Evolutionary conservation across 768 basidiomycete species (phyloP).

Genomic region (Pholiota microspora): DNA sequence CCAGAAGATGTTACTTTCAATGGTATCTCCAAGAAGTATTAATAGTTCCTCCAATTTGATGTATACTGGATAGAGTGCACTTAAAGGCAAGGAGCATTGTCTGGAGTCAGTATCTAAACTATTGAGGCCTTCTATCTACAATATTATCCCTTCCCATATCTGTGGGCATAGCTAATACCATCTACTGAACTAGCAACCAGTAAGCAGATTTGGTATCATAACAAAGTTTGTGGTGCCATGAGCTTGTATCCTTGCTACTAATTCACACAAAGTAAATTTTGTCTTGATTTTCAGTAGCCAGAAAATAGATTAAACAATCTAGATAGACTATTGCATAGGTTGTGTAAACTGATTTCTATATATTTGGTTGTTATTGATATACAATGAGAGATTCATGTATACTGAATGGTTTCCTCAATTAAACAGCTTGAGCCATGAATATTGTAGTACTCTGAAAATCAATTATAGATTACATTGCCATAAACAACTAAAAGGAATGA

Average conservation of each 20-base stretch:
- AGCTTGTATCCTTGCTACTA: no score
- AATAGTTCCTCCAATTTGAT: neutral
- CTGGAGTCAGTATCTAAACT: neutral
- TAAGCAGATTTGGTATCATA: constrained; percentile 8
- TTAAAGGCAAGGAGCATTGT: neutral
- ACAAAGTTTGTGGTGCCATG: constrained; percentile 2
- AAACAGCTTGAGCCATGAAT: constrained; percentile 12
- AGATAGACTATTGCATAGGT: neutral
- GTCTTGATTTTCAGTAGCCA: neutral
- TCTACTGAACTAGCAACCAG: constrained; percentile 8
- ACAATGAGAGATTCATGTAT: neutral
- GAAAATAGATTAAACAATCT: neutral
- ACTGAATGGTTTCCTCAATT: neutral
- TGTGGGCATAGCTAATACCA: neutral
- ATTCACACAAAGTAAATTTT: neutral
- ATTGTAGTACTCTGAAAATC: constrained; percentile 3
- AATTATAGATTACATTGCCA: neutral
- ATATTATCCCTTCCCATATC: neutral
- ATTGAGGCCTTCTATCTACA: neutral
- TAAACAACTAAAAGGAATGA: neutral
- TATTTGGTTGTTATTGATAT: neutral
- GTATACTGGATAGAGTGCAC: constrained; percentile 5
- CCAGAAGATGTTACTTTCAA: constrained; percentile 3
- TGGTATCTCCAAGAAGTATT: neutral
- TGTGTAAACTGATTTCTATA: neutral